phyloP scores from a whole-genome alignment of 106 monocot species.

The Amphibolis antarctica region DNA sequence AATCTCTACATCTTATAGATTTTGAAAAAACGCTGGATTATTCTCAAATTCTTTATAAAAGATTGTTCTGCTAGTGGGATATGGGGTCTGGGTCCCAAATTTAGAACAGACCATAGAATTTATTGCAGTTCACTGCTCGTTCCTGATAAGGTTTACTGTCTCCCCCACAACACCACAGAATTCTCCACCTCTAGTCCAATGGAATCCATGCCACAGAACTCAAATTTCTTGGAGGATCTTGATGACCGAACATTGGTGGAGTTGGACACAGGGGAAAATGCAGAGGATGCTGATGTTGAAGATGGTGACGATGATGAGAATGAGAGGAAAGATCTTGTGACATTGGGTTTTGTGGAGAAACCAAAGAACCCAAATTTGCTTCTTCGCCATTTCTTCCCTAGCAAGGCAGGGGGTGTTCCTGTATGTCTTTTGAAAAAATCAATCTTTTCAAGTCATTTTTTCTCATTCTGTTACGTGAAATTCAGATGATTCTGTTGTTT shows the following conservation, averaged over 20 bases:
- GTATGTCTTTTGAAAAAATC: slow-evolving; percentile 25
- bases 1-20: too few relatives aligned
- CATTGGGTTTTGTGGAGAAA: slow-evolving; percentile 65
- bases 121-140: too few relatives aligned
- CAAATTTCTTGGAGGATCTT: neutral
- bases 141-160: too few relatives aligned
- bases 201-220: neutral
- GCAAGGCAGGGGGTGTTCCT: slow-evolving; percentile 80
- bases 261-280: neutral
- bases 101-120: too few relatives aligned
- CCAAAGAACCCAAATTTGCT: slow-evolving; percentile 40
- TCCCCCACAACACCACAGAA: too few relatives aligned
- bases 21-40: too few relatives aligned
- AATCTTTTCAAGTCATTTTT: neutral
- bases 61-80: too few relatives aligned
- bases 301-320: slow-evolving; percentile 30
- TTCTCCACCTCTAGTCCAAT: too few relatives aligned
- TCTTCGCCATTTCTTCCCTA: slow-evolving; percentile 74
- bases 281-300: neutral
- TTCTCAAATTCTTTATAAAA: too few relatives aligned
- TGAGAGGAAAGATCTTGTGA: slow-evolving; percentile 26
- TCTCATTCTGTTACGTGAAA: neutral
- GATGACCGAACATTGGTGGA: neutral
- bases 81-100: too few relatives aligned
- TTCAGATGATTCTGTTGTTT: neutral